Conservation (phyloP, 2,329 filamentous ascomycete species). For the Paraphaeosphaeria sporulosa region DNA sequence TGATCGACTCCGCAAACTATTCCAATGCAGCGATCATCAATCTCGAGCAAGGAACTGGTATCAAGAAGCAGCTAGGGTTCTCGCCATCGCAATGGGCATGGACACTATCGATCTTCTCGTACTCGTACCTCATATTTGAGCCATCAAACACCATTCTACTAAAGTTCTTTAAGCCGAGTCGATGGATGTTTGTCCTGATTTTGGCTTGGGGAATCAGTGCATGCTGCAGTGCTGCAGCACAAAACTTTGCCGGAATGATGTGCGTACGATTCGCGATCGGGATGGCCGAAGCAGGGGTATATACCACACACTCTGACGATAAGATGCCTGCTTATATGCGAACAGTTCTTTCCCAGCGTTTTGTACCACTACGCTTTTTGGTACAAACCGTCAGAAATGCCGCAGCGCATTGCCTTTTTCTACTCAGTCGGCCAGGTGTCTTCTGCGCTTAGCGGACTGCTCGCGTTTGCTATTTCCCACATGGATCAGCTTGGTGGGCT, state of each 20-base stretch:
- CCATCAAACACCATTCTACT: conserved; percentile 30
- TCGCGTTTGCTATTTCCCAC: conserved; percentile 65
- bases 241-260: conserved; percentile 31
- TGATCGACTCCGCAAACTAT: conserved; percentile 39
- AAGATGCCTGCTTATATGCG: too few species aligned
- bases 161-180: conserved; percentile 26
- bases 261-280: conserved; percentile 31
- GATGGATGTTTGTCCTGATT: conserved; percentile 32
- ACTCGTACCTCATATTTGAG: conserved; percentile 42
- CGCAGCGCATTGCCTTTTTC: conserved; percentile 39
- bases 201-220: conserved; percentile 35
- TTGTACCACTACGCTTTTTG: conserved; percentile 62
- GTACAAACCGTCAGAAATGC: conserved; percentile 48
- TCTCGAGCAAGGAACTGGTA: conserved; percentile 40
- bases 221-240: conserved; percentile 25
- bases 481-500: conserved; percentile 61
- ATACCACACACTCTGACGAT: too few species aligned
- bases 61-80: conserved; percentile 43
- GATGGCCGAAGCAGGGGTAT: conserved; percentile 20
- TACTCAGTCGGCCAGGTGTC: conserved; percentile 57
- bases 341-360: conserved; percentile 17
- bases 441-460: conserved; percentile 28
- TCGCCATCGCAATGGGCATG: conserved; percentile 40
- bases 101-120: conserved; percentile 42
- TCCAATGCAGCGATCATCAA: conserved; percentile 47